phyloP scores from a whole-genome alignment of 2,329 filamentous ascomycete species.

The Orbilia brochopaga region DNA sequence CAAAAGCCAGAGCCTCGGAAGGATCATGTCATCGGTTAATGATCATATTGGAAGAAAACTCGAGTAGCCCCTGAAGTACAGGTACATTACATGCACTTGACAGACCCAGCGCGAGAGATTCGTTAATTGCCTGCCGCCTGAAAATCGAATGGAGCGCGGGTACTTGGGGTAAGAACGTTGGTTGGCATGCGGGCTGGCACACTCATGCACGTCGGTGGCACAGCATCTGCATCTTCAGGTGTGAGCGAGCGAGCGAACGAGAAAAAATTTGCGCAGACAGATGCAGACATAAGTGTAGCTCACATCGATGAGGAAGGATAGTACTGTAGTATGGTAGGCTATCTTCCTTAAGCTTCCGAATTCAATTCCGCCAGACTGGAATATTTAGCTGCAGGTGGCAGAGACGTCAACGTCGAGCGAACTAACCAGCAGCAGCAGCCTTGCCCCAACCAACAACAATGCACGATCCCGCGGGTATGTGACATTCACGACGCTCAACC shows the following conservation, averaged over 20 bases:
- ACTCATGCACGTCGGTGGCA: conserved; percentile 1
- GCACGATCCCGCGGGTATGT: not conserved
- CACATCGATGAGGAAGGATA: no score
- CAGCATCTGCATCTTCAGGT: conserved; percentile 1
- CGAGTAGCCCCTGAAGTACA: not conserved
- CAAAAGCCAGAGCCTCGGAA: not conserved
- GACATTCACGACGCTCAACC: not conserved
- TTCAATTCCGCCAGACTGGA: not conserved
- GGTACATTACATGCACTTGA: not conserved
- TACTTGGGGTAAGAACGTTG: not conserved
- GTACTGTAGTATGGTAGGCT: no score
- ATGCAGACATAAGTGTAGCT: not conserved
- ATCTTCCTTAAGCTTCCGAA: no score
- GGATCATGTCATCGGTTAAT: not conserved
- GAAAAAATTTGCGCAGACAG: not conserved
- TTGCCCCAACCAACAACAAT: not conserved
- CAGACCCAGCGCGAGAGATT: not conserved
- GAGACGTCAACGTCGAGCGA: no score
- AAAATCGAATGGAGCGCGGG: not conserved
- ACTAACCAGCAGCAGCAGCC: not conserved
- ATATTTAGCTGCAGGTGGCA: no score
- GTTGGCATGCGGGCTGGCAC: not conserved
- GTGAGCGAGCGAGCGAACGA: not conserved
- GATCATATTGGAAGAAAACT: not conserved
- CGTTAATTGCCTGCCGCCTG: not conserved